These are phyloP conservation scores for Psilocybe azurescens DNA, from an alignment of 768 basidiomycete species.

Conservation along the genomic window DNA sequence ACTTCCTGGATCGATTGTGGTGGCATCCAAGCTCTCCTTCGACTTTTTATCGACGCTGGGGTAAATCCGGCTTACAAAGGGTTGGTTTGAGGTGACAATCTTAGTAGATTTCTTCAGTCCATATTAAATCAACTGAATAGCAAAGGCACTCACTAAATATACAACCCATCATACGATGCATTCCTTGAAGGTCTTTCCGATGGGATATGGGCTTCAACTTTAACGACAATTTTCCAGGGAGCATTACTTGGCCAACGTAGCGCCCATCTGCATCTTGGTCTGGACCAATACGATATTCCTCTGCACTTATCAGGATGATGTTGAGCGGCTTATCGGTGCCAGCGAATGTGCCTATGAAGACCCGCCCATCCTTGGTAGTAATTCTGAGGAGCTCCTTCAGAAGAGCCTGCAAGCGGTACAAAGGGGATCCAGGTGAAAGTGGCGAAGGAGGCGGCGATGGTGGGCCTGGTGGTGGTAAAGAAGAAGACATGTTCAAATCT, in stretches of 20 bases:
- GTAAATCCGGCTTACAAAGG: too few relatives aligned
- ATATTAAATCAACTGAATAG: neutral
- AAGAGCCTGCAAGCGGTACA: constrained; percentile 44
- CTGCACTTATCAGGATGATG: constrained; percentile 79
- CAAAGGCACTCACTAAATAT: neutral
- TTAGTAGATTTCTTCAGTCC: too few relatives aligned
- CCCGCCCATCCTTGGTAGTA: constrained; percentile 69
- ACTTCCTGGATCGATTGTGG: too few relatives aligned
- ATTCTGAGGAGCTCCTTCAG: constrained; percentile 69
- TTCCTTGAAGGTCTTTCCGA: neutral
- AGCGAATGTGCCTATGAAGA: constrained; percentile 85
- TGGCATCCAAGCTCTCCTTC: too few relatives aligned
- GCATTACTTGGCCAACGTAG: constrained; percentile 35
- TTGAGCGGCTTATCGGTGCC: constrained; percentile 88
- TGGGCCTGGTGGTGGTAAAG: constrained; percentile 18
- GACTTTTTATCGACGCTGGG: too few relatives aligned
- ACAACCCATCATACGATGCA: neutral
- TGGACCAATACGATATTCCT: constrained; percentile 63
- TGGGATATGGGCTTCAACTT: constrained; percentile 27
- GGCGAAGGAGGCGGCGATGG: constrained; percentile 9
- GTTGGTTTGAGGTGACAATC: too few relatives aligned
- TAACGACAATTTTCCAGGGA: constrained; percentile 33
- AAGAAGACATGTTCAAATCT: constrained; percentile 21
- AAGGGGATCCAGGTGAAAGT: constrained; percentile 18
- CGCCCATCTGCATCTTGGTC: constrained; percentile 26